Percentiles rank a stretch among this genome's conserved stretches.
Conservation (phyloP, 2,329 filamentous ascomycete species). For the Pseudogymnoascus sp. region DNA sequence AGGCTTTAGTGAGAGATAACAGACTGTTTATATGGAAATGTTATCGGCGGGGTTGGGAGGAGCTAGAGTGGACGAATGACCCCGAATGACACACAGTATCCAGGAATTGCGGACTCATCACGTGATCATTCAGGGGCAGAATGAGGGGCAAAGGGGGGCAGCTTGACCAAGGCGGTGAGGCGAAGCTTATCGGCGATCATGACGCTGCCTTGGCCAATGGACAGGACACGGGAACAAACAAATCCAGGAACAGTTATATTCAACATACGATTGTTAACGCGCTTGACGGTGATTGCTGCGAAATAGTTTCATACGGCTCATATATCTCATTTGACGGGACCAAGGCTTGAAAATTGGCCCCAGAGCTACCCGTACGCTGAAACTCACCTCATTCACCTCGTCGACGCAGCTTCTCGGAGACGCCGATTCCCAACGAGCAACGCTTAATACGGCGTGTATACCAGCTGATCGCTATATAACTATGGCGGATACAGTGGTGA, state of each 20-base stretch:
- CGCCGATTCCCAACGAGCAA: not conserved
- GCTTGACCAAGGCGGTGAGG: not conserved
- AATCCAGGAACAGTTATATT: slow-evolving; percentile 1
- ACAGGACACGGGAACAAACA: not conserved
- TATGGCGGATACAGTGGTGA: not conserved
- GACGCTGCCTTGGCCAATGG: slow-evolving; percentile 1
- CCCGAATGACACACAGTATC: not conserved
- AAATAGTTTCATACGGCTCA: not conserved
- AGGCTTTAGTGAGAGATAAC: not conserved
- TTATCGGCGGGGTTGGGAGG: not conserved
- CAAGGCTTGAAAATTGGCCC: not conserved
- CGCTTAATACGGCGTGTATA: not conserved
- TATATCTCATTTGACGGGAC: not conserved
- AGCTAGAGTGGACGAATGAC: slow-evolving; percentile 3
- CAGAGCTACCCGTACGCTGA: not conserved
- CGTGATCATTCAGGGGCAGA: not conserved
- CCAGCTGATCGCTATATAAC: not conserved
- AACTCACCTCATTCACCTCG: not conserved
- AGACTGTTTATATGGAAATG: not conserved
- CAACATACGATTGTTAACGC: not conserved
- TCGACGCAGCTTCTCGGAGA: not conserved
- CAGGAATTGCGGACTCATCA: not conserved
- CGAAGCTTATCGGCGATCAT: slow-evolving; percentile 3
- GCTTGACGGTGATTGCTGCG: not conserved
- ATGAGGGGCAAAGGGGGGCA: not conserved